Evolutionary conservation across 202 grass and related monocot species (phyloP), one percentile per base, ranked within the genome.

Genomic region (Carex sylvatica): DNA sequence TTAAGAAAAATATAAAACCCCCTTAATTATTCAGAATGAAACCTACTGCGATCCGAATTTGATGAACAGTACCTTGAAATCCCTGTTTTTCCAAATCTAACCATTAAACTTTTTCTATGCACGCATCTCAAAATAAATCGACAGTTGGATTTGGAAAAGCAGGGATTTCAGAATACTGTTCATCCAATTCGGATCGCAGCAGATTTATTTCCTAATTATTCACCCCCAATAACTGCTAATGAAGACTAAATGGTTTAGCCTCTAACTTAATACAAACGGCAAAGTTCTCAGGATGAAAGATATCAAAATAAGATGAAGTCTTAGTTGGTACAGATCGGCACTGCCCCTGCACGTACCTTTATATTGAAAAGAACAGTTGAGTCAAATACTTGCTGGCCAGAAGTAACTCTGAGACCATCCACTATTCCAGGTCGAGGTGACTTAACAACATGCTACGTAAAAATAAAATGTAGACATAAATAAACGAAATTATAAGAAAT

Each of bases 331-430:
- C 51, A 76, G 14, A 56, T 18, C 1, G 1, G 71, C 49, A 75
- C 23, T 31, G 46, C 12, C 7, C 12, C 6, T 56, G 51, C 49
- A 35, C 51, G 0, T 56, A 95, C 95, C 92, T 87, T 95, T 44
- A 98, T 73, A 18, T 51, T 91, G 83, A 98, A 95, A 84, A 98
- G 89, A 55, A 90, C 66, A 63, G 84, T 95, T 14, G 92, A 92
- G 26, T 98, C 95, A 81, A 98, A 98, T 70, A 98, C 89, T 83
- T 98, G 95, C 73, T 98, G 92, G 22, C 95, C 95, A 23, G 92
- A 73, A 60, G 76, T 83, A 74, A 92, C 87, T 81, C 89, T 94
- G 44, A 95, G 86, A 55, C 92, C 92, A 67, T 93, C 85, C 20
- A 98, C 69, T 78, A 86, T 88, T 71, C 92, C 95, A 54, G 90